Evolutionary conservation across 768 basidiomycete species (phyloP), one percentile per base, ranked within the genome.

Genomic region (Amanita rimosa): DNA sequence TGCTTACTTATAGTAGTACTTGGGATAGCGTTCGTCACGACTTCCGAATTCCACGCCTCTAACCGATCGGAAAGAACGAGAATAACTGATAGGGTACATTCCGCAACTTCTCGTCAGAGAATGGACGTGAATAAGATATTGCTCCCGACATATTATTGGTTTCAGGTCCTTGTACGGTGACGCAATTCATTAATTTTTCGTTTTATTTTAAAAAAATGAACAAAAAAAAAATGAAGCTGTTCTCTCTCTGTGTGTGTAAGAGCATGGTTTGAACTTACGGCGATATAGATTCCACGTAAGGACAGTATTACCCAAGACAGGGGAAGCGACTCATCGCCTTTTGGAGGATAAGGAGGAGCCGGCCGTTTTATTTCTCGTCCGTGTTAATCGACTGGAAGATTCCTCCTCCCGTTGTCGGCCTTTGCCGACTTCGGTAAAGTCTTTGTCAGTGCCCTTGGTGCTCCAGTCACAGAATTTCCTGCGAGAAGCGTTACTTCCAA

Each of bases 401-500:
- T 65, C 63, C 45, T 67, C 65, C 52, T 67, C 63, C 51, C 57
- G 56, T 50, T 62, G 60, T 53, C 63, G 65, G 44, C 63, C 60
- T 55, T 60, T 63, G 17, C 56, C 51, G 53, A 52, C 54, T 57
- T 66, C 63, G 53, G 62, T 62, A 14, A 50, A 57, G 57, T 61
- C 62, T 55, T 60, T 67, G 60, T 67, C 68, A 49, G 58, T 45
- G 55, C 64, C 66, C 35, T 60, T 62, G 29, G 59, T 60, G 57
- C 74, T 76, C 81, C 79, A 79, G 52, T 79, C 76, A 21, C 63
- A 69, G 64, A 93, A 89, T 59, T 85, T 89, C 50, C 82, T 72
- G 54, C 88, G 75, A 51, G 79, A 79, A 49, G 84, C 83, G 51
- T 70, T 76, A 55, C 79, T 84, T 31, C 93, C 93, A 52, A 74